Evolutionary conservation across 2,329 filamentous ascomycete genomes (phyloP).

Genomic region (Cryphonectria parasitica): DNA sequence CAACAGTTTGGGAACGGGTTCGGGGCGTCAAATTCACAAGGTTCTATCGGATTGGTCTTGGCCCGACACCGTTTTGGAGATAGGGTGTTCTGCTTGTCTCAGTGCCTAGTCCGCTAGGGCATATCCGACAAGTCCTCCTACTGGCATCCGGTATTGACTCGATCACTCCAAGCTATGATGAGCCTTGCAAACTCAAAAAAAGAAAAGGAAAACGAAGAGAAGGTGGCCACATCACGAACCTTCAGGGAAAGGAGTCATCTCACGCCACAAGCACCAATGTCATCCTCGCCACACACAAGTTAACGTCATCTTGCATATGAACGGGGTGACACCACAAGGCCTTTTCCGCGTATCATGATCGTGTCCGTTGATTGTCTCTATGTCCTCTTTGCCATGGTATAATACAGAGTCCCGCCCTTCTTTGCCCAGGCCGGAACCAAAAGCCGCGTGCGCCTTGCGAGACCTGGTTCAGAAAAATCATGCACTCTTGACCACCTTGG

Average conservation of each 20-base stretch:
- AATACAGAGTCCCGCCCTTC: slow-evolving; percentile 32
- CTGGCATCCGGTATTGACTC: slow-evolving; percentile 3
- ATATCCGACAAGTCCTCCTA: background rate
- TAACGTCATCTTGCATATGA: slow-evolving; percentile 26
- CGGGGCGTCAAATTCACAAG: background rate
- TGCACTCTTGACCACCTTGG: slow-evolving; percentile 68
- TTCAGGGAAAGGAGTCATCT: background rate
- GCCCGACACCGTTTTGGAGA: background rate
- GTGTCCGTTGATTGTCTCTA: slow-evolving; percentile 26
- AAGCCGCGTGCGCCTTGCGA: slow-evolving; percentile 20
- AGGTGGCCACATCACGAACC: background rate
- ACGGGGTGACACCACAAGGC: background rate
- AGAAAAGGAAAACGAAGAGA: background rate
- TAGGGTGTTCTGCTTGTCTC: background rate
- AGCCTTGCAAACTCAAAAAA: slow-evolving; percentile 2
- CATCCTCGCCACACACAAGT: slow-evolving; percentile 17
- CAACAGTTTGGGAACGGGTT: background rate
- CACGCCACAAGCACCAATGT: slow-evolving; percentile 1
- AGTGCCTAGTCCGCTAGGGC: slow-evolving; percentile 1
- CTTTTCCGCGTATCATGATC: slow-evolving; percentile 18
- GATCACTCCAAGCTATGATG: background rate
- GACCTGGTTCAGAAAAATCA: slow-evolving; percentile 55
- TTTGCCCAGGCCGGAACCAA: slow-evolving; percentile 12
- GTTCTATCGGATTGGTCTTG: background rate
- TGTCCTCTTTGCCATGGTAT: slow-evolving; percentile 31